Conservation (phyloP, 1,284 basidiomycete genomes). For the Marasmius sp. region DNA sequence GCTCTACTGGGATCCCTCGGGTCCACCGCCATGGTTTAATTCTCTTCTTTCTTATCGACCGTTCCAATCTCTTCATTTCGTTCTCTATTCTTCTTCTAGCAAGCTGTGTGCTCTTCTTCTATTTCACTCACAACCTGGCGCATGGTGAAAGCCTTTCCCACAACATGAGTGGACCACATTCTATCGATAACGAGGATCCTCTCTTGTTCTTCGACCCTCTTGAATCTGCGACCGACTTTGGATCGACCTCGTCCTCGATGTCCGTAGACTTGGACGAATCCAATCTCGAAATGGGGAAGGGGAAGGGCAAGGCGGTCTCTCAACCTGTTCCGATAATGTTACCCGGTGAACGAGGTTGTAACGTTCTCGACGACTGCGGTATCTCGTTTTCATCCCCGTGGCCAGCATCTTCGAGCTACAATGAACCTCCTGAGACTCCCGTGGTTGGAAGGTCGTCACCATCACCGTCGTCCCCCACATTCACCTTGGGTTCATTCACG, state of each 20-base stretch:
- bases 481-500: constrained; percentile 22
- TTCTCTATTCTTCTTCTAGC: not conserved
- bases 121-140: not conserved
- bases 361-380: constrained; percentile 39
- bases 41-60: constrained; percentile 1
- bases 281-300: constrained; percentile 7
- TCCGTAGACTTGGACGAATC: not conserved
- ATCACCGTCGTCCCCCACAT: constrained; percentile 28
- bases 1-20: not conserved
- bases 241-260: not conserved
- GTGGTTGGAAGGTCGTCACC: constrained; percentile 17
- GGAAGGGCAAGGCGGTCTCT: constrained; percentile 51
- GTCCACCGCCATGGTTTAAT: not conserved
- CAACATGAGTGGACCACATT: constrained; percentile 24
- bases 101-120: not conserved
- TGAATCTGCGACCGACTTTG: constrained; percentile 25
- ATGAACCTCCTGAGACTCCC: constrained; percentile 18
- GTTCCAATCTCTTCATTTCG: not conserved
- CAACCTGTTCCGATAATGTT: constrained; percentile 46
- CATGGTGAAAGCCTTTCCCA: not conserved
- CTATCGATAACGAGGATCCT: constrained; percentile 56
- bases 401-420: constrained; percentile 20
- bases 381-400: constrained; percentile 19
- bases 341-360: constrained; percentile 19
- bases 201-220: constrained; percentile 53